phyloP scores from a whole-genome alignment of 176 grass and related monocot genomes.

The Carex scoparia region DNA sequence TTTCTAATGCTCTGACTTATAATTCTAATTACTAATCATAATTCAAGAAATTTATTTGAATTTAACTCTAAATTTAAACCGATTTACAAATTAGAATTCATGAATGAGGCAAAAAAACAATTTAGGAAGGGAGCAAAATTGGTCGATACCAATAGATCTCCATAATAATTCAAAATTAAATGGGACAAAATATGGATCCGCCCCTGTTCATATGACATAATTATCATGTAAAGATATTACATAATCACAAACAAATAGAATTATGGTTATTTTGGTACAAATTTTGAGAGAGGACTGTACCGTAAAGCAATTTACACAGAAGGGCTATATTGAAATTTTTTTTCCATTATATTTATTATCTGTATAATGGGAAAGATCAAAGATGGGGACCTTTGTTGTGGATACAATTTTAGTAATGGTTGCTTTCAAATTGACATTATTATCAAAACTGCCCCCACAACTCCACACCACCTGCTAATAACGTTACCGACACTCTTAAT shows the following conservation, averaged over 20 bases:
- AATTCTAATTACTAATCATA: no score
- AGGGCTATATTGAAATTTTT: neutral
- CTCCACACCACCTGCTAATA: neutral
- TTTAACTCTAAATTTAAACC: no score
- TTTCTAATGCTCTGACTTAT: no score
- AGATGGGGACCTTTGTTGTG: slow-evolving; percentile 3
- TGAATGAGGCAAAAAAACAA: no score
- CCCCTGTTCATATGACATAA: no score
- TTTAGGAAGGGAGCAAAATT: no score
- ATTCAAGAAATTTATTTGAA: no score
- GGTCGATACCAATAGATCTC: no score
- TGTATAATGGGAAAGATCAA: neutral
- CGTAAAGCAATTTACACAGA: neutral
- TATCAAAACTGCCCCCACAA: neutral
- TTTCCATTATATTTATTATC: neutral
- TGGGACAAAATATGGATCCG: no score
- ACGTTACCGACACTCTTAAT: slow-evolving; percentile 15
- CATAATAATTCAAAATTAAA: no score
- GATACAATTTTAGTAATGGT: slow-evolving; percentile 7
- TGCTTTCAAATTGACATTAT: slow-evolving; percentile 8
- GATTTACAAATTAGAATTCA: no score
- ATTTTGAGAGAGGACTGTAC: neutral
- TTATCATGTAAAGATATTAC: no score
- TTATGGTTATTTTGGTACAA: neutral
- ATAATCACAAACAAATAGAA: neutral